Percentiles rank a stretch among this genome's conserved stretches.
Evolutionary conservation across 306 rosid genomes (phyloP).

Genomic region (Begonia loranthoides): DNA sequence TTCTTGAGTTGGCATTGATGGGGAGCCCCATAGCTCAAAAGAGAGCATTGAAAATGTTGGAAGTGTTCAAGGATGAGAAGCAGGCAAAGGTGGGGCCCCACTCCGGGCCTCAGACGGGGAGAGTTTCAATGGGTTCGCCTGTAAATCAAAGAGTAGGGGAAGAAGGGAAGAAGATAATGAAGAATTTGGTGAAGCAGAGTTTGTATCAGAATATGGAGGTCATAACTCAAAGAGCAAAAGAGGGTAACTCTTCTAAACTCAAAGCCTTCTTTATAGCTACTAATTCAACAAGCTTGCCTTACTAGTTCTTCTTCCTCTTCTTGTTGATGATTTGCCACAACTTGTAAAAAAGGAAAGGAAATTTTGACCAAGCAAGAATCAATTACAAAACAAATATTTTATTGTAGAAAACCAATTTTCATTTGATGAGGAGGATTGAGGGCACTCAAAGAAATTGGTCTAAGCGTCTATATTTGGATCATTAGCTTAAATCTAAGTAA

Average conservation of each 20-base stretch:
- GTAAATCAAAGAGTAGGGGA: slow-evolving; percentile 29
- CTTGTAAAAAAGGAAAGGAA: not conserved
- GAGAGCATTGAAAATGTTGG: slow-evolving; percentile 72
- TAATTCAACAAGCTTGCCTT: slow-evolving; percentile 89
- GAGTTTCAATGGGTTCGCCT: slow-evolving; percentile 53
- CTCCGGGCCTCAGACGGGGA: slow-evolving; percentile 84
- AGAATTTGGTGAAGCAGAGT: slow-evolving; percentile 83
- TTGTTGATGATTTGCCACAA: too few species aligned
- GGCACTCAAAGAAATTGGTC: too few species aligned
- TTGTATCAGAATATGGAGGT: slow-evolving; percentile 71
- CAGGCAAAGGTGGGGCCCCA: slow-evolving; percentile 64
- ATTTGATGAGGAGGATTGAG: too few species aligned
- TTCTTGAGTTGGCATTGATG: slow-evolving; percentile 65
- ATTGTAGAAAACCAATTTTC: too few species aligned
- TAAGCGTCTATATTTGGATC: too few species aligned
- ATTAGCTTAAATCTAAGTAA: too few species aligned
- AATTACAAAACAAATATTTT: too few species aligned
- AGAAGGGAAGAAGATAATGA: slow-evolving; percentile 80
- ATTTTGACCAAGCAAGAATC: too few species aligned
- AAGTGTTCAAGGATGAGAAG: slow-evolving; percentile 80
- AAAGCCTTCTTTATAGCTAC: slow-evolving; percentile 75
- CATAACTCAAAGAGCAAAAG: slow-evolving; percentile 63
- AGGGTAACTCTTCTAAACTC: slow-evolving; percentile 36
- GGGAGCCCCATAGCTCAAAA: slow-evolving; percentile 78
- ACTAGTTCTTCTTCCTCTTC: slow-evolving; percentile 13